Evolutionary conservation across 345 rosid genomes (phyloP).

Genomic region (Pistacia integerrima): DNA sequence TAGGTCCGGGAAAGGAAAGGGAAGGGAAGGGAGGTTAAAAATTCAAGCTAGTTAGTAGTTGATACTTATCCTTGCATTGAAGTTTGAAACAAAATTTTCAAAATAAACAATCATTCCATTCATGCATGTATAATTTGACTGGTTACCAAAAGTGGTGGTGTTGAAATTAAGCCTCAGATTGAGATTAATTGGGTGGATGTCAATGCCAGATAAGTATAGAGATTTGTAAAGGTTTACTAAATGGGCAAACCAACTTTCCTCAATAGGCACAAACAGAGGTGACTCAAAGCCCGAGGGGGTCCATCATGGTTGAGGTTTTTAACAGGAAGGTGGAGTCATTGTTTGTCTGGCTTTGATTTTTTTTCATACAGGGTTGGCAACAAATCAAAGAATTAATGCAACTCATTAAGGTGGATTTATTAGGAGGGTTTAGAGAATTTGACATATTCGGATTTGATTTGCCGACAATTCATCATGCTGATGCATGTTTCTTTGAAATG

Average conservation of each 20-base stretch:
- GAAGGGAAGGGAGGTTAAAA: neutral
- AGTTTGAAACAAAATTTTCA: slow-evolving; percentile 17
- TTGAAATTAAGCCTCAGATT: slow-evolving; percentile 1
- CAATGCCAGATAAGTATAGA: neutral
- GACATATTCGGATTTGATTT: no score
- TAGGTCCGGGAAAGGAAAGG: neutral
- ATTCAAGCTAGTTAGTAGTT: neutral
- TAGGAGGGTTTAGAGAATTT: no score
- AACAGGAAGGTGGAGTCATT: no score
- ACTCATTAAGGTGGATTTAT: no score
- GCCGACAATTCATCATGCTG: neutral
- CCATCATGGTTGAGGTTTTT: no score
- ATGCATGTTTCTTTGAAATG: neutral
- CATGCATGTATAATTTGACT: slow-evolving; percentile 26
- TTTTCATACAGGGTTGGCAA: no score
- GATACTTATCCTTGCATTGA: neutral
- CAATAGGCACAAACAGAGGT: no score
- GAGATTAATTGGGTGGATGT: neutral
- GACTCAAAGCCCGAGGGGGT: no score
- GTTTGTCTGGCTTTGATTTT: no score
- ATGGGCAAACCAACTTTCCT: neutral
- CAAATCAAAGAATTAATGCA: no score
- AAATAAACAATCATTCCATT: slow-evolving; percentile 24
- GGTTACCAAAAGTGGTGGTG: neutral
- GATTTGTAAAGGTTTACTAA: neutral